A percentile compares a stretch with the other conserved stretches of the same genome.
Evolutionary conservation across 2,329 filamentous ascomycete species (phyloP).

Genomic region (Mariannaea sp.): DNA sequence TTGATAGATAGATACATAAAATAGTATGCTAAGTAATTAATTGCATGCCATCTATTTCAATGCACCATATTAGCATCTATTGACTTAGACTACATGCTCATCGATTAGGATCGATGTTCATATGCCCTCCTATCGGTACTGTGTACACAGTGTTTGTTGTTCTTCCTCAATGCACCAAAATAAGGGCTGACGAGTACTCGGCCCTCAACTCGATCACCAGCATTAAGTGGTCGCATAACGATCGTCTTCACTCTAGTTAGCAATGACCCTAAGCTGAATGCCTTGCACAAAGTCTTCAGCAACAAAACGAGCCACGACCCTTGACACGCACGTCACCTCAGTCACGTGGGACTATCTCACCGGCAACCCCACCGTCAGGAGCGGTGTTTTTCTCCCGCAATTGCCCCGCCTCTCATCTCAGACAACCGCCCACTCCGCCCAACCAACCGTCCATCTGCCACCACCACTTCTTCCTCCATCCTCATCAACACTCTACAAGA

Average conservation of each 20-base stretch:
- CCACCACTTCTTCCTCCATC: conserved; percentile 29
- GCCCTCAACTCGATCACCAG: neutral
- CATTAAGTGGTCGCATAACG: neutral
- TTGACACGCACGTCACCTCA: conserved; percentile 28
- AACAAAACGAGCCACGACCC: conserved; percentile 17
- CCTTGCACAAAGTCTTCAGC: neutral
- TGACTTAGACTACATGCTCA: too few relatives aligned
- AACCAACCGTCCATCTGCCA: conserved; percentile 14
- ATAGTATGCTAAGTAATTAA: too few relatives aligned
- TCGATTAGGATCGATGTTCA: too few relatives aligned
- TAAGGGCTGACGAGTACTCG: too few relatives aligned
- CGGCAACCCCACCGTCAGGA: conserved; percentile 42
- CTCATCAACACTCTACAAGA: conserved; percentile 20
- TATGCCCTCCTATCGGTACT: too few relatives aligned
- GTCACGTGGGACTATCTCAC: conserved; percentile 43
- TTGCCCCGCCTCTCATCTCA: conserved; percentile 33
- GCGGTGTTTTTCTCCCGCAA: conserved; percentile 42
- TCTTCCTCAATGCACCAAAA: too few relatives aligned
- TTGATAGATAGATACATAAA: too few relatives aligned
- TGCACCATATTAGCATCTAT: too few relatives aligned
- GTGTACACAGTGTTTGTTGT: too few relatives aligned
- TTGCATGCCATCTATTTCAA: too few relatives aligned
- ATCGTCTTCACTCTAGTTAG: neutral
- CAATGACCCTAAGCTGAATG: too few relatives aligned
- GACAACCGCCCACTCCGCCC: conserved; percentile 19